phyloP scores from a whole-genome alignment of 2,329 filamentous ascomycete species.

The Phialocephala sp. region DNA sequence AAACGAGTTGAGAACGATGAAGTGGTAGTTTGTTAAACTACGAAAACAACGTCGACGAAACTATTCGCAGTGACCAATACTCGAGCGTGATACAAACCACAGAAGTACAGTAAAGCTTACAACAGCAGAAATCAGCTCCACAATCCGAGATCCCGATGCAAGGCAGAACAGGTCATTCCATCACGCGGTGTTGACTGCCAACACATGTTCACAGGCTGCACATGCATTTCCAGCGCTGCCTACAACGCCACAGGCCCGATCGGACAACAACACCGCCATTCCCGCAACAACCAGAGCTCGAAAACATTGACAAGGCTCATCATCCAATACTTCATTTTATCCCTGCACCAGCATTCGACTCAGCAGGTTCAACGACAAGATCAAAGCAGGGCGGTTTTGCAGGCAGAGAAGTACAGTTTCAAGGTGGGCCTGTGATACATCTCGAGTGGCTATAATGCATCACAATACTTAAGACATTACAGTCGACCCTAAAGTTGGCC shows the following conservation, averaged over 20 bases:
- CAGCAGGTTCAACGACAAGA: neutral
- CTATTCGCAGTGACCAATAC: no score
- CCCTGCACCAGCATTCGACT: neutral
- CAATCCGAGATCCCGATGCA: conserved; percentile 7
- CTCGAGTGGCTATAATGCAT: neutral
- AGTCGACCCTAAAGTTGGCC: neutral
- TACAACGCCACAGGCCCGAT: neutral
- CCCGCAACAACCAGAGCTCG: neutral
- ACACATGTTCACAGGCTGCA: neutral
- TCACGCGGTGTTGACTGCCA: conserved; percentile 4
- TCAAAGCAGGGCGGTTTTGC: neutral
- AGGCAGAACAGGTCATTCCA: neutral
- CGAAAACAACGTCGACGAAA: no score
- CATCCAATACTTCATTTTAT: neutral
- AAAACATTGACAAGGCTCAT: neutral
- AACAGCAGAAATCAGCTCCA: neutral
- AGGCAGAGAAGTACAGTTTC: neutral
- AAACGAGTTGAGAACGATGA: no score
- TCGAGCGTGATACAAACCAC: no score
- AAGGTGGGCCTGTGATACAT: neutral
- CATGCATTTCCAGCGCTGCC: neutral
- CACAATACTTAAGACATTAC: neutral
- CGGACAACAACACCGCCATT: neutral
- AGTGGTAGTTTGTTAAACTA: no score
- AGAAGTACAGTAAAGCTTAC: neutral